A percentile compares a stretch with the other conserved stretches of the same genome.
These are phyloP conservation scores for Margaritispora aquatica DNA, from an alignment of 495 filamentous ascomycete species.

Conservation along the genomic window DNA sequence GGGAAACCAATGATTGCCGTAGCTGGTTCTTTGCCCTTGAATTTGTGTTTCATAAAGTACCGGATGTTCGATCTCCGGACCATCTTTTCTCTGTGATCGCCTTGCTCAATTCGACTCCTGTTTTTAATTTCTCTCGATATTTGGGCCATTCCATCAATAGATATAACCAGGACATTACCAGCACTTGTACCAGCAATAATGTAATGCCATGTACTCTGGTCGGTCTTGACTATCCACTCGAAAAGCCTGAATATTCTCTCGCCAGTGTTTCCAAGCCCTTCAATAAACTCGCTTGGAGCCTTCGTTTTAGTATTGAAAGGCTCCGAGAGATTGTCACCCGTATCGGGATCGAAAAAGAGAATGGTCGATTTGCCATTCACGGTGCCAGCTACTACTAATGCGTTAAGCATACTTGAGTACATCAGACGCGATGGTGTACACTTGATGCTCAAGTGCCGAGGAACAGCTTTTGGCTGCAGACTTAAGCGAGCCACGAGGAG, in stretches of 20 bases:
- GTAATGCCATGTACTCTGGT: constrained; percentile 36
- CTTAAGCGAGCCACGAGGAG: constrained; percentile 46
- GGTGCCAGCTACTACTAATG: constrained; percentile 45
- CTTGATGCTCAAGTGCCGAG: constrained; percentile 39
- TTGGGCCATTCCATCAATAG: constrained; percentile 24
- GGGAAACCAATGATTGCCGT: constrained; percentile 36
- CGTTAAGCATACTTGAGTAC: constrained; percentile 43
- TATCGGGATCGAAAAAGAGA: constrained; percentile 42
- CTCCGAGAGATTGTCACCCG: constrained; percentile 37
- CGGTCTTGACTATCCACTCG: constrained; percentile 38
- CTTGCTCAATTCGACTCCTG: neutral
- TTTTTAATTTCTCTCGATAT: neutral
- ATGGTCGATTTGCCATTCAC: constrained; percentile 30
- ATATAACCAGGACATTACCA: constrained; percentile 41
- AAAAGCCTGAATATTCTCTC: constrained; percentile 36
- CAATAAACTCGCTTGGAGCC: constrained; percentile 27
- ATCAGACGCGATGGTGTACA: constrained; percentile 48
- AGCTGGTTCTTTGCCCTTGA: constrained; percentile 32
- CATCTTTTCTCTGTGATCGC: neutral
- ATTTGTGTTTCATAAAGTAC: constrained; percentile 38
- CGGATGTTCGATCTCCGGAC: constrained; percentile 23
- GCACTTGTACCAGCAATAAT: constrained; percentile 33
- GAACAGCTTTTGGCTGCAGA: constrained; percentile 38
- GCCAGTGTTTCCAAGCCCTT: constrained; percentile 32
- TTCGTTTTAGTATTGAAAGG: constrained; percentile 30